Evolutionary conservation across 2,329 filamentous ascomycete species (phyloP).

Genomic region (Neonectria hederae): DNA sequence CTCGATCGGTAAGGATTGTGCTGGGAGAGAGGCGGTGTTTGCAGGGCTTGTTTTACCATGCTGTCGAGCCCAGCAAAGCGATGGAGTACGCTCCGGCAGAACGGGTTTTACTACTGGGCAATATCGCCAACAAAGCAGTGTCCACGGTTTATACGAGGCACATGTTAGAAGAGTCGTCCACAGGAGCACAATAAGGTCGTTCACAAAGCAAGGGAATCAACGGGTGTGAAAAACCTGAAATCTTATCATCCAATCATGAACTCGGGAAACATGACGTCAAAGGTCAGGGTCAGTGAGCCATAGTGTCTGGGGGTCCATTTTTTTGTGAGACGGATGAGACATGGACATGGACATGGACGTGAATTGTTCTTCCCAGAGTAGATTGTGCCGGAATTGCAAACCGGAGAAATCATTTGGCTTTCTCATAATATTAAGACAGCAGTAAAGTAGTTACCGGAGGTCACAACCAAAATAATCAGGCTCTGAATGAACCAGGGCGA

Average conservation of each 20-base stretch:
- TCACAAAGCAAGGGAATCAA: constrained; percentile 13
- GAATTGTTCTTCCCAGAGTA: neutral
- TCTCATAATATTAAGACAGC: neutral
- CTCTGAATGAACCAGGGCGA: neutral
- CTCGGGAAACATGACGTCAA: constrained; percentile 41
- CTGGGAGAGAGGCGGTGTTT: constrained; percentile 11
- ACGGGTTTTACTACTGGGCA: neutral
- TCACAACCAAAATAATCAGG: neutral
- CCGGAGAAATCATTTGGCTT: neutral
- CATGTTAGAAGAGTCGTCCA: neutral
- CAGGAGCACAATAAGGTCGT: constrained; percentile 24
- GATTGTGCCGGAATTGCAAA: neutral
- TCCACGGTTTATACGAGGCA: neutral
- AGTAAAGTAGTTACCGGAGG: neutral
- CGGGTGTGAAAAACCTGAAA: constrained; percentile 33
- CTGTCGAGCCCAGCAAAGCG: neutral
- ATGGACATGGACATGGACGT: constrained; percentile 14
- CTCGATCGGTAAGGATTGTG: constrained; percentile 28
- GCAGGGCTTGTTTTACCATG: constrained; percentile 5
- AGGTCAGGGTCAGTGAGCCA: constrained; percentile 1
- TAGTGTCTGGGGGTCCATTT: constrained; percentile 2
- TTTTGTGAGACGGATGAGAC: constrained; percentile 6
- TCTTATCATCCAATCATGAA: constrained; percentile 34
- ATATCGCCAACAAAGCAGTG: neutral
- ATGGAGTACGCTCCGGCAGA: neutral